These are phyloP conservation scores for Emericellopsis atlantica DNA, from an alignment of 2,329 filamentous ascomycete genomes.

Conservation along the genomic window DNA sequence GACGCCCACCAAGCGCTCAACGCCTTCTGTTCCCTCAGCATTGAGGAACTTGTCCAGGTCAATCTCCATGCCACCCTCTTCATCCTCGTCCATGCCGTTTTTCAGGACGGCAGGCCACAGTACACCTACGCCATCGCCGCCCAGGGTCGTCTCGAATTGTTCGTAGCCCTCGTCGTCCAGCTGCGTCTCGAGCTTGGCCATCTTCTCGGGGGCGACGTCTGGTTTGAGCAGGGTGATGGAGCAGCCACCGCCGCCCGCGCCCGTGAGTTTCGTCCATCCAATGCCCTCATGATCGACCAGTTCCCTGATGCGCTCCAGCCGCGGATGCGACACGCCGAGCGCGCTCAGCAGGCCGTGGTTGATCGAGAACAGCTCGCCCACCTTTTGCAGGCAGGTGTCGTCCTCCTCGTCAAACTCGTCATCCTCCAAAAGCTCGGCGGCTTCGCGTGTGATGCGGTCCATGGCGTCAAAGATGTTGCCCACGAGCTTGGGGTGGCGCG, in stretches of 20 bases:
- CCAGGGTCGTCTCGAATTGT: conserved; percentile 80
- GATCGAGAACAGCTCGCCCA: conserved; percentile 83
- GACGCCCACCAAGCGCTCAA: conserved; percentile 80
- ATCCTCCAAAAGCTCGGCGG: conserved; percentile 39
- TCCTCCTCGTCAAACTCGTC: conserved; percentile 56
- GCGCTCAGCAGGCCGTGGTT: conserved; percentile 91
- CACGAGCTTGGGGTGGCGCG: conserved; percentile 62
- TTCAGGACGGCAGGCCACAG: conserved; percentile 85
- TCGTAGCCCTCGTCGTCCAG: conserved; percentile 63
- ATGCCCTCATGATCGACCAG: conserved; percentile 80
- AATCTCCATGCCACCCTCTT: conserved; percentile 80
- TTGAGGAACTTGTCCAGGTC: conserved; percentile 74
- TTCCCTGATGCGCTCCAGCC: conserved; percentile 82
- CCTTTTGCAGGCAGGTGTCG: conserved; percentile 49
- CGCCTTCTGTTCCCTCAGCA: conserved; percentile 70
- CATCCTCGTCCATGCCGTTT: conserved; percentile 67
- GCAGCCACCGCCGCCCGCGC: conserved; percentile 89
- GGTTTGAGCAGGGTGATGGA: conserved; percentile 83
- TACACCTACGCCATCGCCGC: conserved; percentile 87
- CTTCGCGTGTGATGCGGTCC: conserved; percentile 53
- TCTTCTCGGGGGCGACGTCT: conserved; percentile 38
- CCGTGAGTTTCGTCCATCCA: conserved; percentile 95
- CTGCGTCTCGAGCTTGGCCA: conserved; percentile 51
- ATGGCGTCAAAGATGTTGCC: conserved; percentile 77
- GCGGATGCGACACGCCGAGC: conserved; percentile 86